Evolutionary conservation across 169 alveolate species (phyloP).

Genomic region (Neospora caninum): DNA sequence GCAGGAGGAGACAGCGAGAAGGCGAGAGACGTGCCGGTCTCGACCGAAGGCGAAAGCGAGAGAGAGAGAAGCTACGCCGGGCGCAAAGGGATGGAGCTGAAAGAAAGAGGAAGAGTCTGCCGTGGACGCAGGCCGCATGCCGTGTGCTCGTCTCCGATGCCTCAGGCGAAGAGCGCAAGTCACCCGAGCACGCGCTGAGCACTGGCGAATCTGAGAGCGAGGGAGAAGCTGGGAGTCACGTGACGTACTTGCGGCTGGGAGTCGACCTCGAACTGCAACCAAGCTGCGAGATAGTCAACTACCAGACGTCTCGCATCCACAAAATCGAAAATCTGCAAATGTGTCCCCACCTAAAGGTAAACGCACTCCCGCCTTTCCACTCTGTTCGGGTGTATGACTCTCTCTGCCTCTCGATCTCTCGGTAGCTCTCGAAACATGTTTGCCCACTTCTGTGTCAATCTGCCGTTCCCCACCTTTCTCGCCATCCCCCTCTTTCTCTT

Average conservation of each 20-base stretch:
- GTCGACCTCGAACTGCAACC: conserved; percentile 67
- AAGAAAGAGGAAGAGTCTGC: no score
- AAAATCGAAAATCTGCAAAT: conserved; percentile 80
- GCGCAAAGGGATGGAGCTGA: no score
- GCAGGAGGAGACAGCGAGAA: no score
- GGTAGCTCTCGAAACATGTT: background rate
- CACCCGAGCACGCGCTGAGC: background rate
- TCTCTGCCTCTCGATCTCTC: background rate
- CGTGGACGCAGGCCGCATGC: no score
- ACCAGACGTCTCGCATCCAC: conserved; percentile 73
- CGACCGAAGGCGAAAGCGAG: no score
- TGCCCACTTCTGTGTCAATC: background rate
- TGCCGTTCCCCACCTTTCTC: no score
- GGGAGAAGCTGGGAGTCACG: background rate
- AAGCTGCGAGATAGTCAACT: conserved; percentile 66
- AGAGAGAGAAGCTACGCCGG: no score
- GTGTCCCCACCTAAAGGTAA: conserved; percentile 51
- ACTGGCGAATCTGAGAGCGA: background rate
- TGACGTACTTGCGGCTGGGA: conserved; percentile 62
- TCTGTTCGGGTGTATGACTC: no score
- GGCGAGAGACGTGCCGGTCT: no score
- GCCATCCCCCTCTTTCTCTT: background rate
- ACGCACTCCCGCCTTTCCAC: no score
- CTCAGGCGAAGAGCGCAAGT: background rate
- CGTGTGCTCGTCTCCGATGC: background rate